Base-by-base conservation (phyloP, 768 basidiomycete genomes). In the Obba rivulosa region DNA sequence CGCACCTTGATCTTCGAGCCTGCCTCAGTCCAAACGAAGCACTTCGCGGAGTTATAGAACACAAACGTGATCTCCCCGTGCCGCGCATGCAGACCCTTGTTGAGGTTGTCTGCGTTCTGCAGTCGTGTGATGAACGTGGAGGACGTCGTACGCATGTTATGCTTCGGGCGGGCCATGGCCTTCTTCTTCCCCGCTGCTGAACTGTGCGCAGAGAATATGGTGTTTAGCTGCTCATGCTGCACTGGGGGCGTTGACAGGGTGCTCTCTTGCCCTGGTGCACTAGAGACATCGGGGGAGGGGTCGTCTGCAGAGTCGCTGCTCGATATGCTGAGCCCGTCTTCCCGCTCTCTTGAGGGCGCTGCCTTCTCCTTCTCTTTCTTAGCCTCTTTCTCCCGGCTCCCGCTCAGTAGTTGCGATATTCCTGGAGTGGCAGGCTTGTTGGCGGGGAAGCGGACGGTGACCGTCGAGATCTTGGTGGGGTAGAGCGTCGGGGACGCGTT, bases 81-180 rank as follows among this genome's bases (percentile, higher is more conserved):
- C 63, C 86, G 89, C 14, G 83, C 76, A 49, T 84, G 78, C 22
- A 95, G 73, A 13, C 72, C 71, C 66, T 81, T 87, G 23, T 73
- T 75, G 48, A 91, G 68, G 39, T 86, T 88, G 61, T 96, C 93
- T 36, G 78, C 73, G 47, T 78, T 83, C 57, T 95, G 92, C 41
- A 92, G 71, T 24, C 93, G 80, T 2, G 89, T 86, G 54, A 97
- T 87, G 66, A 97, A 97, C 2, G 89, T 89, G 20, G 94, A 95
- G 4, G 86, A 91, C 1, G 92, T 92, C 0, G 91, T 91, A 46
- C 87, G 78, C 55, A 96, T 83, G 58, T 87, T 95, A 56, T 91
- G 90, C 64, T 90, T 94, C n/a, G 92, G 91, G 25, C 88, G 75
- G 8, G 84, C 69, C 20, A 67, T 62, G 8, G 69, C 61, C 52